Base-by-base conservation (phyloP, 2,329 filamentous ascomycete species). In the Aspergillus udagawae region DNA sequence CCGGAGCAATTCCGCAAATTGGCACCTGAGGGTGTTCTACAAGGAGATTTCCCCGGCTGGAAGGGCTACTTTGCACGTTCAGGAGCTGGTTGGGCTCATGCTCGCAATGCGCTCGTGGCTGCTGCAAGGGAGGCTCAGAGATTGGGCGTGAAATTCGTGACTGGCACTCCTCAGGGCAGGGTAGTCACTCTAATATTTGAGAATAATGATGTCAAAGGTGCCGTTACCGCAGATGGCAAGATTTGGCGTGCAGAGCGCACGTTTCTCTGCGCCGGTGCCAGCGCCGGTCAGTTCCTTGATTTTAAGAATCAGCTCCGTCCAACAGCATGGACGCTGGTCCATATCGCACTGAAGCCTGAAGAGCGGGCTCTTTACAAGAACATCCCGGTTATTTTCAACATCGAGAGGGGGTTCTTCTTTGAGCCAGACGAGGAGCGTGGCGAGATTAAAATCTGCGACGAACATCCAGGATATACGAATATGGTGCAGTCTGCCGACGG, bases 391-490 rank as follows among this genome's bases (percentile, higher is more conserved):
- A 70, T 80, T 3, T 80, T 79, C 57, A 74, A 80, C 48, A 74
- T 76, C 12, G 77, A 79, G 44, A 67, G 75, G 20, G 78, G 78
- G 2, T 80, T 80, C 67, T 80, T 80, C 67, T 80, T 80, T 61
- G 78, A 80, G 60, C 75, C 76, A 1, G 75, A 76, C 51, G 75
- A 77, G 66, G 71, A 64, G 51, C 49, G 69, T 9, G 73, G 75
- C 3, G 53, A 72, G 28, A 70, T 74, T 49, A 75, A 74, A 56
- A 68, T 74, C 48, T 73, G 71, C 48, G 82, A 84, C 58, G 81
- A 84, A 60, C 81, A 83, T 56, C 81, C 82, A 0, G 82, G 82
- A 2, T 84, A 82, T 61, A 79, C 77, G 44, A 82, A 83, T 53
- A 76, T 74, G 52, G 65, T 75, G 14, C 58, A 63, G 5, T 64